Base-by-base conservation (phyloP, 179 eudicot species). In the Spergularia azorica region DNA sequence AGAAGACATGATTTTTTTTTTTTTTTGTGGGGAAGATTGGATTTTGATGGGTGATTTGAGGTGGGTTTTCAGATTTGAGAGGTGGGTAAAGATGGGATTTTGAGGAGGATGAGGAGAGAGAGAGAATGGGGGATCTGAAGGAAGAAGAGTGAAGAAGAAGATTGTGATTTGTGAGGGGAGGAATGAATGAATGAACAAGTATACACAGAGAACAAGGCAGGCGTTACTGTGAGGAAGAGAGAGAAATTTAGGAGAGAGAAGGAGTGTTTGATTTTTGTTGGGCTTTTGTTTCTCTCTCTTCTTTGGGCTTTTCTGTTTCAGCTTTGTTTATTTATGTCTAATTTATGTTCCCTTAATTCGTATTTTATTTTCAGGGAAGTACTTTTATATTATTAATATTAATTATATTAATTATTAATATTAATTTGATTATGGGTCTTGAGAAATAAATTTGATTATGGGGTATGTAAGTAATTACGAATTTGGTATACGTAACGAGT, bases 1-100 rank as follows among this genome's bases (percentile, higher is more conserved):
- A 18, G 86, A 87, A 71, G 76, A 74, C 79, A 73, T 78, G n/a
- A 14, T 73, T 12, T 21, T 43, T 3, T 32, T 17, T 66, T 63
- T 67, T 71, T 41, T 17, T 62, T 14, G 11, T 13, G 48, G 12
- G 50, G 17, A 41, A 15, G 74, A 76, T 76, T 66, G 61, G 18
- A 72, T 59, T 59, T 58, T 72, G 65, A 71, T 68, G 72, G 41
- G 58, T 20, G 12, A 1, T 12, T 21, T 68, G 15, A 26, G 56
- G 7, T 18, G 57, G 18, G 18, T 20, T 7, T 36, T 15, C 39
- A 14, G 39, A 18, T 48, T 48, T 5, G n/a, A 6, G 57, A 50
- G 32, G 14, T 55, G 73, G 73, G 62, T 55, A 6, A 48, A 3
- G 61, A 48, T 75, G 71, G 41, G 65, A 72, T 55, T 70, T 54